phyloP scores from a whole-genome alignment of 192 early-diverging fungal species.

The Coemansia sp. region DNA sequence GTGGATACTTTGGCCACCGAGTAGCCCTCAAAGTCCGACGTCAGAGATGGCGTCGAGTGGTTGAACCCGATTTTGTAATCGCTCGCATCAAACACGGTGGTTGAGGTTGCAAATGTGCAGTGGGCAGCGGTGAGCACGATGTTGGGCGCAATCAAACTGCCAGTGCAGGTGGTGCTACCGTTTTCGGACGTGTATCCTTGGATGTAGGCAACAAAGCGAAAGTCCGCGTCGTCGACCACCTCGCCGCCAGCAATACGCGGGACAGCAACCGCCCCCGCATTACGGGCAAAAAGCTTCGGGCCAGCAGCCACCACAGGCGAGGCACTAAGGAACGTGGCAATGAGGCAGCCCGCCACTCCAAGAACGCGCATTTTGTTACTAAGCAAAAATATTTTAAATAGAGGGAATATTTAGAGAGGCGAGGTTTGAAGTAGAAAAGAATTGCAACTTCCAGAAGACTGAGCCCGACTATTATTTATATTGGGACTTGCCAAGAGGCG shows the following conservation, averaged over 20 bases:
- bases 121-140: conserved; percentile 48
- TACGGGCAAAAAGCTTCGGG: background rate
- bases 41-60: conserved; percentile 6
- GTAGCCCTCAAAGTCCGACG: conserved; percentile 4
- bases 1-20: conserved; percentile 10
- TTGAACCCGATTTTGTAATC: conserved; percentile 17
- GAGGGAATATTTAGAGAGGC: background rate
- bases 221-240: conserved; percentile 3
- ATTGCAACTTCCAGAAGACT: background rate
- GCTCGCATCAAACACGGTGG: background rate
- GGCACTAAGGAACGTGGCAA: background rate
- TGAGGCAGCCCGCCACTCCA: background rate
- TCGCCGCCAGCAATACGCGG: conserved; percentile 37
- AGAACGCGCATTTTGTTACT: background rate
- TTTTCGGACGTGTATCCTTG: background rate
- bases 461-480: background rate
- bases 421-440: background rate
- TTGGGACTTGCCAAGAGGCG: background rate
- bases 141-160: conserved; percentile 41
- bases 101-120: conserved; percentile 15
- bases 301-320: background rate
- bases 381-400: background rate
- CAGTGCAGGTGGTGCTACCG: conserved; percentile 23
- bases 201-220: conserved; percentile 29
- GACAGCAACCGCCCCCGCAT: background rate